Evolutionary conservation across 495 filamentous ascomycete species (phyloP).

Genomic region (Aspergillus avenaceus): DNA sequence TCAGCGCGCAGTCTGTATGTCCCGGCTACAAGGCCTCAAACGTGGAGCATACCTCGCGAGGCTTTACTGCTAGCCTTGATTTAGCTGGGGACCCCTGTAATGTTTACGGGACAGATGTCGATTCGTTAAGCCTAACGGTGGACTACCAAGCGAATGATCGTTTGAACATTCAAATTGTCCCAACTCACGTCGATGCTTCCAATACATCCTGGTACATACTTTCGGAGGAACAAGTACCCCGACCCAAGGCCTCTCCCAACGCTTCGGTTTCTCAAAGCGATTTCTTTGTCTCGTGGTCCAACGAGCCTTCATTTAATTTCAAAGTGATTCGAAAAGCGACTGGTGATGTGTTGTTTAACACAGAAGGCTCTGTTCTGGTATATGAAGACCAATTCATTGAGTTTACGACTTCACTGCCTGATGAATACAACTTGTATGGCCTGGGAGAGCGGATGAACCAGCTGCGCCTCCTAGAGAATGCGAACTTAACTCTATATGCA

Average conservation of each 20-base stretch:
- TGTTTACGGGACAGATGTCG: slow-evolving; percentile 59
- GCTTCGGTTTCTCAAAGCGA: slow-evolving; percentile 38
- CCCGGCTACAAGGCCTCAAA: slow-evolving; percentile 58
- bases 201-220: slow-evolving; percentile 68
- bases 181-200: slow-evolving; percentile 55
- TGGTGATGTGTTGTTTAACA: slow-evolving; percentile 55
- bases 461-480: slow-evolving; percentile 55
- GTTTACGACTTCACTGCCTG: slow-evolving; percentile 51
- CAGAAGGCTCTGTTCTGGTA: slow-evolving; percentile 50
- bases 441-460: slow-evolving; percentile 58
- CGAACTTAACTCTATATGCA: slow-evolving; percentile 63
- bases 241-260: slow-evolving; percentile 45
- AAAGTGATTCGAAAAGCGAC: slow-evolving; percentile 52
- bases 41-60: slow-evolving; percentile 38
- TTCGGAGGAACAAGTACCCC: slow-evolving; percentile 58
- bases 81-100: slow-evolving; percentile 58
- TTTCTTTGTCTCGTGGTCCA: slow-evolving; percentile 54
- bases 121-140: slow-evolving; percentile 50
- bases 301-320: slow-evolving; percentile 59
- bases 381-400: slow-evolving; percentile 66
- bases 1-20: slow-evolving; percentile 65
- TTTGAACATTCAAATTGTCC: slow-evolving; percentile 51
- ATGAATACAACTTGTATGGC: slow-evolving; percentile 61
- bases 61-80: slow-evolving; percentile 49
- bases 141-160: slow-evolving; percentile 55